Percentiles rank a stretch among this genome's conserved stretches.
phyloP scores from a whole-genome alignment of 2,329 filamentous ascomycete species.

The Calonectria pauciramosa region DNA sequence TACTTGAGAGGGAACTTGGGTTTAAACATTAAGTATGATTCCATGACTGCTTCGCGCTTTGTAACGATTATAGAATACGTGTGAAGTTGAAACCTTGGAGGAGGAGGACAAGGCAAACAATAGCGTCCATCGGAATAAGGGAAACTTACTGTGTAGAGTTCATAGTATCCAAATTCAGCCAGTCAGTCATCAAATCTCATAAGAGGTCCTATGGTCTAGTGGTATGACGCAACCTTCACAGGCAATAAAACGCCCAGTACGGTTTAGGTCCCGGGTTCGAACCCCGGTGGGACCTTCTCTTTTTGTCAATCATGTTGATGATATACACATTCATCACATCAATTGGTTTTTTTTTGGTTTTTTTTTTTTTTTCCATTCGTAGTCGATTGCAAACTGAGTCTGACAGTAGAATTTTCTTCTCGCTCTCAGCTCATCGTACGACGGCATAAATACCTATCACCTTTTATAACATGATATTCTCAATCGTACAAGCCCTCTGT shows the following conservation, averaged over 20 bases:
- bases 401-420: neutral
- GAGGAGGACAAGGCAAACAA: neutral
- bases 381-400: too few species aligned
- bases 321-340: too few species aligned
- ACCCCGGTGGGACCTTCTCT: constrained; percentile 23
- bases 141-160: too few species aligned
- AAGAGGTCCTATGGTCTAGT: constrained; percentile 25
- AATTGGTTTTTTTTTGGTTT: neutral
- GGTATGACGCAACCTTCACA: constrained; percentile 29
- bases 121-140: neutral
- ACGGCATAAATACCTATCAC: neutral
- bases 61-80: too few species aligned
- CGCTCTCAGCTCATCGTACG: neutral
- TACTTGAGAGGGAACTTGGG: neutral
- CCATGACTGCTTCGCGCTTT: neutral
- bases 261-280: constrained; percentile 28
- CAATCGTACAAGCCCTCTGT: neutral
- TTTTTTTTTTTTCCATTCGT: neutral
- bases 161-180: neutral
- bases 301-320: too few species aligned
- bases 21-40: neutral
- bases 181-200: neutral
- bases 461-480: neutral
- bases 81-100: neutral
- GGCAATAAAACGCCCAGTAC: constrained; percentile 8